Percentiles rank a stretch among this genome's conserved stretches.
phyloP scores from a whole-genome alignment of 2,329 filamentous ascomycete genomes.

The Septoria petroselini region DNA sequence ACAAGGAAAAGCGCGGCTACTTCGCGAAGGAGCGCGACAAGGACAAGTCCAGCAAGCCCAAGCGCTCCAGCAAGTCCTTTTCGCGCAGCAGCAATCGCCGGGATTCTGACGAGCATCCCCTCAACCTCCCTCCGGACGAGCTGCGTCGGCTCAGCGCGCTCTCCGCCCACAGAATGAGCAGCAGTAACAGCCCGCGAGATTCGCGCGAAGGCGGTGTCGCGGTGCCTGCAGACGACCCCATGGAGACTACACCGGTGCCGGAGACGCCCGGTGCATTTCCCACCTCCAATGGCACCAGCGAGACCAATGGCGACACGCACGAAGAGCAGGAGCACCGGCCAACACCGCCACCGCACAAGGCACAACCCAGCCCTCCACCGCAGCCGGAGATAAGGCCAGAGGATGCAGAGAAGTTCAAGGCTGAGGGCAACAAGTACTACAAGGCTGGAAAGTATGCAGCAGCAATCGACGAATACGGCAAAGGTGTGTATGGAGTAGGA shows the following conservation, averaged over 20 bases:
- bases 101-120: constrained; percentile 62
- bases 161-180: constrained; percentile 30
- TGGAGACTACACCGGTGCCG: constrained; percentile 37
- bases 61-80: constrained; percentile 28
- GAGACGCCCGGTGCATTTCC: constrained; percentile 47
- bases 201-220: constrained; percentile 27
- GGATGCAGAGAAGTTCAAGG: constrained; percentile 88
- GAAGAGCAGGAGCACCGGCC: constrained; percentile 52
- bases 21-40: constrained; percentile 31
- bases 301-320: constrained; percentile 41
- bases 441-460: constrained; percentile 86
- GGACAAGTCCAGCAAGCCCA: constrained; percentile 26
- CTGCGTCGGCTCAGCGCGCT: constrained; percentile 70
- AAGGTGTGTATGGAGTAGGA: constrained; percentile 64
- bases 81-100: constrained; percentile 40
- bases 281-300: constrained; percentile 42
- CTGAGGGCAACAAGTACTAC: constrained; percentile 92
- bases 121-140: constrained; percentile 87
- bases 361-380: constrained; percentile 49
- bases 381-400: constrained; percentile 49
- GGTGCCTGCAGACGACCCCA: constrained; percentile 26
- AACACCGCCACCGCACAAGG: constrained; percentile 68
- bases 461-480: constrained; percentile 90
- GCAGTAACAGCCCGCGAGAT: constrained; percentile 17
- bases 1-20: constrained; percentile 27